A percentile compares a stretch with the other conserved stretches of the same genome.
Conservation (phyloP, 345 rosid genomes). For the Euphorbia lathyris region DNA sequence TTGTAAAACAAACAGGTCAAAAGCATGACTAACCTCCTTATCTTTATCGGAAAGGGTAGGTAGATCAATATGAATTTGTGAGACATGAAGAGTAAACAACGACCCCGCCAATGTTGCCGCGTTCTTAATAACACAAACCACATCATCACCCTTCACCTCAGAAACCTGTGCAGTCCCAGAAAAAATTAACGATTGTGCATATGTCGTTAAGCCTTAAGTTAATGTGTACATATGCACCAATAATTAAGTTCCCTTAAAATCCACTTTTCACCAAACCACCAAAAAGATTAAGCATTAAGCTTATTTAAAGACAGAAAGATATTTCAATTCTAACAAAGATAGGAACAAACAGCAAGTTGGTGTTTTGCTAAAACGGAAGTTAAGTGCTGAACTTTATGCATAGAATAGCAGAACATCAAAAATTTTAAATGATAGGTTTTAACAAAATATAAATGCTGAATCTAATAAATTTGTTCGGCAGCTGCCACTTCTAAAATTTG, state of each 20-base stretch:
- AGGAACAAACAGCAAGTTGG: not conserved
- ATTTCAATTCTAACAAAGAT: not conserved
- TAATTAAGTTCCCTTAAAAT: not conserved
- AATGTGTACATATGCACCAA: not conserved
- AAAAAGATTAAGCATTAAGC: not conserved
- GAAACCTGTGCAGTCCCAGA: constrained; percentile 53
- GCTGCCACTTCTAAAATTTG: not conserved
- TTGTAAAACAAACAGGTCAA: not conserved
- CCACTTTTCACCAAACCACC: not conserved
- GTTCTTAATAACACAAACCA: constrained; percentile 80
- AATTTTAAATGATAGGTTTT: not conserved
- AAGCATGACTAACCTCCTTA: constrained; percentile 58
- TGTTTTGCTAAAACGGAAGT: not conserved
- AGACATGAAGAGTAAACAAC: constrained; percentile 76
- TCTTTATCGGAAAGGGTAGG: constrained; percentile 90
- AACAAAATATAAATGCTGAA: not conserved
- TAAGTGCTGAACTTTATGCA: not conserved
- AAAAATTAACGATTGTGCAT: constrained; percentile 10
- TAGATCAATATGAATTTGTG: constrained; percentile 81
- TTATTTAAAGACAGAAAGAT: not conserved
- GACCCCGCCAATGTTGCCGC: constrained; percentile 86
- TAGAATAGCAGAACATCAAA: no score
- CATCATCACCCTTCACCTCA: constrained; percentile 80
- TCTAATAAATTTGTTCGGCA: no score
- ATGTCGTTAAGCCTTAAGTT: not conserved